Percentiles rank a stretch among this genome's conserved stretches.
Evolutionary conservation across 306 rosid species (phyloP).

Genomic region (Begonia loranthoides): DNA sequence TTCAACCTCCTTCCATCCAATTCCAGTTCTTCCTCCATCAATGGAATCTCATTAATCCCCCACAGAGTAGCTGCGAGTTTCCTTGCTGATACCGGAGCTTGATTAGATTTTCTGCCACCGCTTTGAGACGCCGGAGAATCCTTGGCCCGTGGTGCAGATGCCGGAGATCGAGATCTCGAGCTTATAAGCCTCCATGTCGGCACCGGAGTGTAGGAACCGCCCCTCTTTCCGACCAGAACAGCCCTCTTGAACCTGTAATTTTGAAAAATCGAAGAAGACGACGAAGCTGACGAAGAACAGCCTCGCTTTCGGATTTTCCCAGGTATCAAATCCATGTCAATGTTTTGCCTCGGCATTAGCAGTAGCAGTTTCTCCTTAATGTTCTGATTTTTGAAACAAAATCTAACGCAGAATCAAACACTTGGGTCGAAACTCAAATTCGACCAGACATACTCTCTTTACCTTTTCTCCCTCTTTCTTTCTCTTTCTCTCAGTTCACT

Average conservation of each 20-base stretch:
- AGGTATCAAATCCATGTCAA: constrained; percentile 52
- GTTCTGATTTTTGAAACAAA: constrained; percentile 8
- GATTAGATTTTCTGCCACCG: constrained; percentile 24
- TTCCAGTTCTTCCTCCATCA: constrained; percentile 26
- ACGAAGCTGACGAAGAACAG: constrained; percentile 82
- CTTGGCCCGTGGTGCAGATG: constrained; percentile 36
- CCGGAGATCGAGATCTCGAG: constrained; percentile 60
- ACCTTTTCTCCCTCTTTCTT: neutral
- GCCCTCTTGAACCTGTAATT: constrained; percentile 90
- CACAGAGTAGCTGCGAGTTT: constrained; percentile 95
- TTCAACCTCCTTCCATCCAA: constrained; percentile 28
- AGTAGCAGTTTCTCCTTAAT: constrained; percentile 6
- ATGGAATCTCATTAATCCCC: constrained; percentile 98
- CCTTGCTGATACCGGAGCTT: constrained; percentile 81
- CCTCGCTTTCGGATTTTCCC: constrained; percentile 97
- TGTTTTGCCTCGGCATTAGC: constrained; percentile 59
- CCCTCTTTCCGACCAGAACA: constrained; percentile 63
- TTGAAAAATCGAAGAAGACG: constrained; percentile 70
- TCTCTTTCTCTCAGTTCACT: constrained; percentile 3
- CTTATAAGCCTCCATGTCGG: constrained; percentile 81
- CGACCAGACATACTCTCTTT: neutral
- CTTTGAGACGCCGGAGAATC: constrained; percentile 54
- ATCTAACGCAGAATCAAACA: neutral
- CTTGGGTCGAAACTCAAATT: neutral
- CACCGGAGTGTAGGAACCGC: constrained; percentile 82